These are phyloP conservation scores for Neonectria coccinea DNA, from an alignment of 2,329 filamentous ascomycete species.

Conservation along the genomic window DNA sequence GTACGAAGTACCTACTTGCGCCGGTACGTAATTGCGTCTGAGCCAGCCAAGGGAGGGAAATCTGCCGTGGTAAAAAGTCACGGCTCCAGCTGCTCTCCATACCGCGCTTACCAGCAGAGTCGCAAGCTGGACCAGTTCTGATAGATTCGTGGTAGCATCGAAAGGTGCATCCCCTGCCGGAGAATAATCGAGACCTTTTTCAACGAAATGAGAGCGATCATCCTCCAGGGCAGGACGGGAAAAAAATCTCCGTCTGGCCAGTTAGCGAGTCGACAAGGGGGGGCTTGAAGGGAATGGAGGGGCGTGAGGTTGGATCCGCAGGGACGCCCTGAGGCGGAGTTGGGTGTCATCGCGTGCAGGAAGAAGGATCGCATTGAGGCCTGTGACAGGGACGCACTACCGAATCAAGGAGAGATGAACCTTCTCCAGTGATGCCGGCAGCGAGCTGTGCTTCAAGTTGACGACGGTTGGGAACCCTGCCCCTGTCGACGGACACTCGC, in stretches of 20 bases:
- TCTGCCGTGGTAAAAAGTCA: neutral
- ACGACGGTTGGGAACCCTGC: slow-evolving; percentile 21
- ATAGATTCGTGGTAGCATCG: slow-evolving; percentile 26
- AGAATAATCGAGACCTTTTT: slow-evolving; percentile 29
- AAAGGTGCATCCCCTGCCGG: slow-evolving; percentile 20
- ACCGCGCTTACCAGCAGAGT: slow-evolving; percentile 14
- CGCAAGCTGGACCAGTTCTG: slow-evolving; percentile 21
- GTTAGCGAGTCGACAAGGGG: slow-evolving; percentile 20
- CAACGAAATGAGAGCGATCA: slow-evolving; percentile 30
- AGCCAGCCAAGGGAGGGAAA: neutral
- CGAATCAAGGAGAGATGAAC: slow-evolving; percentile 33
- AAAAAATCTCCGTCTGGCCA: slow-evolving; percentile 37
- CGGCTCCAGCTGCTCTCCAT: neutral
- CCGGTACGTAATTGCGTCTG: too few species aligned
- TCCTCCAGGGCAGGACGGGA: slow-evolving; percentile 21
- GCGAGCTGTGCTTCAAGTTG: slow-evolving; percentile 22
- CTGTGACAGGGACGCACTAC: slow-evolving; percentile 32
- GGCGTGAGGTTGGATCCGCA: slow-evolving; percentile 24
- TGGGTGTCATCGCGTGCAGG: slow-evolving; percentile 36
- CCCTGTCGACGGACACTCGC: slow-evolving; percentile 15
- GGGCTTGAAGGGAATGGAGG: slow-evolving; percentile 12
- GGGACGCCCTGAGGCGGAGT: slow-evolving; percentile 15
- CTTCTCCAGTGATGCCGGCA: slow-evolving; percentile 31
- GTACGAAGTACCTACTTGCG: too few species aligned
- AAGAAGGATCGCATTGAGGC: slow-evolving; percentile 32